Conservation (phyloP, 2,329 filamentous ascomycete genomes). For the Alternaria tenuissima region DNA sequence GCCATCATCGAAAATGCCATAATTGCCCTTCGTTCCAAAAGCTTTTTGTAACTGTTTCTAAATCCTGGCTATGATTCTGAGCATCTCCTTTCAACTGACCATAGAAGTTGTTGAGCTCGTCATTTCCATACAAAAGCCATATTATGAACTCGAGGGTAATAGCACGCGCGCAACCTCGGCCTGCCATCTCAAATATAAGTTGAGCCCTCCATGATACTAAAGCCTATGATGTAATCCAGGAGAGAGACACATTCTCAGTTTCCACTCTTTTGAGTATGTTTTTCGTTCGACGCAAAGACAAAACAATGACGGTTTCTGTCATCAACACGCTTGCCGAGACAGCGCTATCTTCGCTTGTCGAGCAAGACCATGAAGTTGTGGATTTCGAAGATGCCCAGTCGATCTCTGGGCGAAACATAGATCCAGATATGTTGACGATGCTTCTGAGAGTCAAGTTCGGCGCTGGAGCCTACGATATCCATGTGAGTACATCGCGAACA, state of each 20-base stretch:
- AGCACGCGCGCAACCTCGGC: too few relatives aligned
- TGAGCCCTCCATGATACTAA: too few relatives aligned
- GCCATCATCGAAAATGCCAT: constrained; percentile 43
- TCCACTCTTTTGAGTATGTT: too few relatives aligned
- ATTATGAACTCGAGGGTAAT: constrained; percentile 35
- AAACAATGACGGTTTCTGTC: too few relatives aligned
- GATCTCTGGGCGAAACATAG: constrained; percentile 20
- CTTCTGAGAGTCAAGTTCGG: constrained; percentile 22
- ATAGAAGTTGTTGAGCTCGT: constrained; percentile 11
- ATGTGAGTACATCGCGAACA: constrained; percentile 1
- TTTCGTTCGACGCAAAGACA: too few relatives aligned
- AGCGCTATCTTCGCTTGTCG: background rate
- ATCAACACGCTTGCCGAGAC: background rate
- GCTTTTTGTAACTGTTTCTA: constrained; percentile 35
- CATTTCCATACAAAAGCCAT: constrained; percentile 33
- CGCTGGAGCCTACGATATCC: constrained; percentile 13
- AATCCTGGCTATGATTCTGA: constrained; percentile 13
- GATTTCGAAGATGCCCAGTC: constrained; percentile 5
- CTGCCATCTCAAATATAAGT: too few relatives aligned
- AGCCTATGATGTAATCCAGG: too few relatives aligned
- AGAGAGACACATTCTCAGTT: too few relatives aligned
- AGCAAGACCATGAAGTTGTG: background rate
- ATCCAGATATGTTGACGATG: constrained; percentile 13
- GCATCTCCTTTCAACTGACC: background rate
- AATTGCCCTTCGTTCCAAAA: constrained; percentile 36